Conservation (phyloP, 768 basidiomycete genomes). For the Russula virescens region DNA sequence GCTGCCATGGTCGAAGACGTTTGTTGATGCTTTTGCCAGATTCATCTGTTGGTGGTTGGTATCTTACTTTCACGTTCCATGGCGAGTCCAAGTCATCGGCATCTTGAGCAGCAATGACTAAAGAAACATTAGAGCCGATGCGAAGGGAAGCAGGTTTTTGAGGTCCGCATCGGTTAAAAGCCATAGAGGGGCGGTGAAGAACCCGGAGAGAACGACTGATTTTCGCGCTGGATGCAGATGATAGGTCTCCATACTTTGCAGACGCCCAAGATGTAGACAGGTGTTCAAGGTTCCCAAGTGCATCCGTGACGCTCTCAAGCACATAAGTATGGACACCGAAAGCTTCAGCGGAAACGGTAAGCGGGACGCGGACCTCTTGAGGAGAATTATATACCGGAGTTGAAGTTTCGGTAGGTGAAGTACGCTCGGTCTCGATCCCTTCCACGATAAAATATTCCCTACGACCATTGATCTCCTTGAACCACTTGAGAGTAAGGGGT, state of each 20-base stretch:
- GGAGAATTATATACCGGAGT: conserved; percentile 32
- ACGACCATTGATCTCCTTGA: conserved; percentile 58
- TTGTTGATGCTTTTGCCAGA: conserved; percentile 35
- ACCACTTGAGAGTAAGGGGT: conserved; percentile 73
- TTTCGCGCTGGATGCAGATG: conserved; percentile 37
- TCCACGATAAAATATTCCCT: conserved; percentile 74
- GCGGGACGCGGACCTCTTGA: conserved; percentile 60
- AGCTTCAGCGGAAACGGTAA: conserved; percentile 55
- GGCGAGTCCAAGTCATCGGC: conserved; percentile 60
- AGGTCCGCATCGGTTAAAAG: conserved; percentile 71
- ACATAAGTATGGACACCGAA: conserved; percentile 67
- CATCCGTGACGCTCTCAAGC: conserved; percentile 79
- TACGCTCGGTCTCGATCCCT: conserved; percentile 64
- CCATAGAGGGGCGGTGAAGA: conserved; percentile 61
- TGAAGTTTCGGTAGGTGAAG: conserved; percentile 30
- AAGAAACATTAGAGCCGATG: conserved; percentile 56
- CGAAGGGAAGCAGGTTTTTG: conserved; percentile 64
- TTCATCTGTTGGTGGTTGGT: conserved; percentile 46
- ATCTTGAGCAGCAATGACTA: conserved; percentile 49
- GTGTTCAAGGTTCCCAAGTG: conserved; percentile 58
- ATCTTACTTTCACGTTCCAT: conserved; percentile 60
- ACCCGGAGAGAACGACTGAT: conserved; percentile 61
- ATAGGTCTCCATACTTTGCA: conserved; percentile 19
- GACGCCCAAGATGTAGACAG: conserved; percentile 12
- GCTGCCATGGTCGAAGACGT: conserved; percentile 55